A percentile compares a stretch with the other conserved stretches of the same genome.
phyloP scores from a whole-genome alignment of 1,139 yeast species.

The Geotrichum fermentans region DNA sequence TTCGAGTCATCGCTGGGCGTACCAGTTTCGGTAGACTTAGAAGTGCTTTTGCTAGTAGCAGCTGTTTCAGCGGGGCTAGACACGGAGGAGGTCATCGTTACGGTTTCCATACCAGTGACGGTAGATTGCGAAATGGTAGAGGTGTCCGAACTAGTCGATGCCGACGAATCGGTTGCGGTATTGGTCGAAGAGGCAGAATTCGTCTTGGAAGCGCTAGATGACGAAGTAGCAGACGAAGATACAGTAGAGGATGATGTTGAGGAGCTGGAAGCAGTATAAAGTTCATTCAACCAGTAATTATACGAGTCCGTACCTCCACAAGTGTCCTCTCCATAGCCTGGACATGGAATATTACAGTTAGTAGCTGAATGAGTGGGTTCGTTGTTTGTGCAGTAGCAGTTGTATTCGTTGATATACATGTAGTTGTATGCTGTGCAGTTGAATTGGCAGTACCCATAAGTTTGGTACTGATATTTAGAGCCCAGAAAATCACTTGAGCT shows the following conservation, averaged over 20 bases:
- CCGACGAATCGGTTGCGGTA: background rate
- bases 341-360: constrained; percentile 46
- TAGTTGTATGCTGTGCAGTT: constrained; percentile 18
- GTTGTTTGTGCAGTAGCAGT: constrained; percentile 61
- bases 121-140: background rate
- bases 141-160: constrained; percentile 10
- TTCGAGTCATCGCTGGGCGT: constrained; percentile 4
- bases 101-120: background rate
- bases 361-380: constrained; percentile 43
- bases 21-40: constrained; percentile 1
- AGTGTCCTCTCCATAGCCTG: constrained; percentile 14
- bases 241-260: background rate
- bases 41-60: background rate
- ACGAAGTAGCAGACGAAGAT: constrained; percentile 1
- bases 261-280: constrained; percentile 17
- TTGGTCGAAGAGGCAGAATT: constrained; percentile 10
- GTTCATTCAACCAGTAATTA: constrained; percentile 21
- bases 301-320: constrained; percentile 23
- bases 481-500: background rate
- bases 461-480: constrained; percentile 9
- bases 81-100: background rate
- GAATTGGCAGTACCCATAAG: constrained; percentile 14
- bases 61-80: constrained; percentile 10
- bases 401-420: constrained; percentile 56
- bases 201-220: constrained; percentile 13